Evolutionary conservation across 164 flowering plant species (phyloP).

Genomic region (Platanus orientalis): DNA sequence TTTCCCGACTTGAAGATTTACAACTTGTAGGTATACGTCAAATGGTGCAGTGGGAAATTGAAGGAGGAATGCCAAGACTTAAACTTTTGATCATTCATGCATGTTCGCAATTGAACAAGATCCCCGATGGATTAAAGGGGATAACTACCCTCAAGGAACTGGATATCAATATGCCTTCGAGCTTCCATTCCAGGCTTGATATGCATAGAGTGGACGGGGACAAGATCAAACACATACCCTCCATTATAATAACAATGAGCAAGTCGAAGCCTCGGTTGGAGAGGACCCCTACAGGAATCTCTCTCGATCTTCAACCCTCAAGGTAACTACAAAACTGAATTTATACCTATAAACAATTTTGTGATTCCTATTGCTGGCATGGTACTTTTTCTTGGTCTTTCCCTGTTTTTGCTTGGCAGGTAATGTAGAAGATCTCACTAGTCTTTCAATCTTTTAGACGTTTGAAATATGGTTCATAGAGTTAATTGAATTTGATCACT

Average conservation of each 20-base stretch:
- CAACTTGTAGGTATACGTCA: neutral
- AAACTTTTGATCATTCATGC: neutral
- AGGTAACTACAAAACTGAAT: too few species aligned
- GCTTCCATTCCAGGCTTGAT: conserved; percentile 7
- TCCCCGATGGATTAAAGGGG: conserved; percentile 27
- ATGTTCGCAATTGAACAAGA: neutral
- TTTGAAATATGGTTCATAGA: too few species aligned
- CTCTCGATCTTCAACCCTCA: too few species aligned
- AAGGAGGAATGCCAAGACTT: conserved; percentile 27
- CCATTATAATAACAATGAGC: neutral
- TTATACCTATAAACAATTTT: too few species aligned
- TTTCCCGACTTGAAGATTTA: conserved; percentile 22
- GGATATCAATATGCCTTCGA: conserved; percentile 13
- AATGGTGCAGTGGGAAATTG: conserved; percentile 20
- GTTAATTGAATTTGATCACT: too few species aligned
- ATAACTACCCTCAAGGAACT: conserved; percentile 13
- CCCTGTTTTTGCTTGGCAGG: too few species aligned
- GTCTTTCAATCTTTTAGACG: too few species aligned
- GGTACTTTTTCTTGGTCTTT: too few species aligned
- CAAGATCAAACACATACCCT: conserved; percentile 9
- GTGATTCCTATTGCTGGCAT: too few species aligned
- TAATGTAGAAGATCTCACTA: too few species aligned
- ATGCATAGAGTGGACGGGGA: conserved; percentile 9
- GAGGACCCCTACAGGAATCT: too few species aligned
- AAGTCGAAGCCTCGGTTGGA: too few species aligned